These are phyloP conservation scores for Dittrichia graveolens DNA, from an alignment of 129 eudicot genomes.

Conservation along the genomic window DNA sequence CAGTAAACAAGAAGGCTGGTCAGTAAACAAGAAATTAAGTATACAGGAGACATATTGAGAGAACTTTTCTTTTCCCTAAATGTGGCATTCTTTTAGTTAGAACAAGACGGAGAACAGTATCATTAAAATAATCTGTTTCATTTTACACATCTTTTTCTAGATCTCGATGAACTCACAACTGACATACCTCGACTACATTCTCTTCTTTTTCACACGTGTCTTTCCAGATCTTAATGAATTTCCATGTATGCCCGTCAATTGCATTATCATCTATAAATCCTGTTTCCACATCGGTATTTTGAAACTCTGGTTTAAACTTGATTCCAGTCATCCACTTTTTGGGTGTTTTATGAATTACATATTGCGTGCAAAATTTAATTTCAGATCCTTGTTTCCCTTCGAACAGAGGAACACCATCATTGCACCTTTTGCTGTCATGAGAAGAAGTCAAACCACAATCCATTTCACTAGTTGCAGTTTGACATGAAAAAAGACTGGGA, in stretches of 20 bases:
- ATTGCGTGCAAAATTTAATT: slow-evolving; percentile 10
- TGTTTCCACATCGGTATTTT: slow-evolving; percentile 26
- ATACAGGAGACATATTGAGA: background rate
- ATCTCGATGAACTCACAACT: background rate
- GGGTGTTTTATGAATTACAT: slow-evolving; percentile 31
- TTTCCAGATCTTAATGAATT: slow-evolving; percentile 73
- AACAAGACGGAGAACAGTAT: background rate
- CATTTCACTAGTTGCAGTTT: slow-evolving; percentile 36
- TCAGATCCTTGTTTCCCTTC: slow-evolving; percentile 40
- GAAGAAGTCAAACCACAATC: slow-evolving; percentile 24
- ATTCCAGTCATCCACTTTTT: slow-evolving; percentile 25
- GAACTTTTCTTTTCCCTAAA: background rate
- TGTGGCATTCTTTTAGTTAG: background rate
- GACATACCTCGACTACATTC: slow-evolving; percentile 60
- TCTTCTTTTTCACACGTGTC: slow-evolving; percentile 53
- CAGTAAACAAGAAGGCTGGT: no score
- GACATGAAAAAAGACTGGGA: slow-evolving; percentile 23
- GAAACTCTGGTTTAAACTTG: slow-evolving; percentile 35
- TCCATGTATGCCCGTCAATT: slow-evolving; percentile 45
- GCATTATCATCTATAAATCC: slow-evolving; percentile 24
- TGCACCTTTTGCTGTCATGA: slow-evolving; percentile 19
- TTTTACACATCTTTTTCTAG: background rate
- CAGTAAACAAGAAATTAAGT: background rate
- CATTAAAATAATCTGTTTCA: background rate
- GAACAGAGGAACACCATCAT: background rate